phyloP scores from a whole-genome alignment of 306 rosid species.

The Cucumis melo region DNA sequence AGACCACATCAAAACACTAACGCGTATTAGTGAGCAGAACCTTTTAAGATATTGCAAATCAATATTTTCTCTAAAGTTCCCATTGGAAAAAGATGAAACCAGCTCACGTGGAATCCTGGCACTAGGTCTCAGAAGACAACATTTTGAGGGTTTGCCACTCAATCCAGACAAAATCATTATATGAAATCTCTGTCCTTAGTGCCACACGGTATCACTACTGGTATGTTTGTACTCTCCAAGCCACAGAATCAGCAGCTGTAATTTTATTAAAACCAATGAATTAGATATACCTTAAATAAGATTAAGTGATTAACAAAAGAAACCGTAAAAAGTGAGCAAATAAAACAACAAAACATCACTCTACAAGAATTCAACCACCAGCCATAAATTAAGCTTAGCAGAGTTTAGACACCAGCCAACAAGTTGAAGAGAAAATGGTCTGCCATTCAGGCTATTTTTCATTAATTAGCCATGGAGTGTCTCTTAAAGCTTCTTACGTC shows the following conservation, averaged over 20 bases:
- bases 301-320: neutral
- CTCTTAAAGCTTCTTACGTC: neutral
- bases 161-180: conserved; percentile 51
- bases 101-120: conserved; percentile 12
- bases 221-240: neutral
- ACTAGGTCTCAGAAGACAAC: conserved; percentile 30
- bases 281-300: neutral
- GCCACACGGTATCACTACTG: neutral
- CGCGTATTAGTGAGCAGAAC: conserved; percentile 20
- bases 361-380: neutral
- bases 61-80: conserved; percentile 16
- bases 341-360: neutral
- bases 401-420: neutral
- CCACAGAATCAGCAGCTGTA: conserved; percentile 12
- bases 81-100: conserved; percentile 13
- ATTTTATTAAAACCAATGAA: neutral
- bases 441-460: neutral
- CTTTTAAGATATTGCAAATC: conserved; percentile 28
- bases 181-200: neutral
- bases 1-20: neutral
- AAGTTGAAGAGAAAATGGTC: neutral
- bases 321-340: neutral
- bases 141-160: conserved; percentile 44
- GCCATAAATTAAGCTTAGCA: neutral
- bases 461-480: neutral